phyloP scores from a whole-genome alignment of 2,329 filamentous ascomycete genomes.

The Phoma sp. region DNA sequence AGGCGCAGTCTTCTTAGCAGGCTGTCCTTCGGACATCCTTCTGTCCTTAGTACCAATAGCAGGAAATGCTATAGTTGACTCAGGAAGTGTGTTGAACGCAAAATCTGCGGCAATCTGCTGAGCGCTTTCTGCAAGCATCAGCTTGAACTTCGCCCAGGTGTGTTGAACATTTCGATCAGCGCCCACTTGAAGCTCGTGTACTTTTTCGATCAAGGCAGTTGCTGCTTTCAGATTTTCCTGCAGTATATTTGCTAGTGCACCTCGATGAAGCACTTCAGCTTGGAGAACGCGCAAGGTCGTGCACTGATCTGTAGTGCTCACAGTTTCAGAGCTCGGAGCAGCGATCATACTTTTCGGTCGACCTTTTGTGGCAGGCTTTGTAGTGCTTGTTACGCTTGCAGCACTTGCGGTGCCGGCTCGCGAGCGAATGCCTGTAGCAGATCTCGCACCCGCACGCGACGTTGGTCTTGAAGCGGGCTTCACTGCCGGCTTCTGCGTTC shows the following conservation, averaged over 20 bases:
- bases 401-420: slow-evolving; percentile 22
- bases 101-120: slow-evolving; percentile 79
- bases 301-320: slow-evolving; percentile 45
- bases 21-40: slow-evolving; percentile 32
- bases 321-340: slow-evolving; percentile 8
- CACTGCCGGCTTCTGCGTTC: slow-evolving; percentile 32
- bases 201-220: slow-evolving; percentile 33
- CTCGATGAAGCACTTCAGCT: slow-evolving; percentile 59
- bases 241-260: slow-evolving; percentile 53
- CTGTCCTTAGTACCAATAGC: slow-evolving; percentile 59
- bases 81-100: slow-evolving; percentile 87
- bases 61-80: slow-evolving; percentile 90
- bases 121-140: slow-evolving; percentile 72
- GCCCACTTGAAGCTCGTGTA: slow-evolving; percentile 37
- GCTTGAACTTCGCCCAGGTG: slow-evolving; percentile 68
- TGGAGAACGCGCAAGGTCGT: slow-evolving; percentile 53
- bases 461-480: slow-evolving; percentile 21
- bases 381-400: slow-evolving; percentile 21
- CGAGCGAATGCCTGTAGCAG: slow-evolving; percentile 22
- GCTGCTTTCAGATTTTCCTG: slow-evolving; percentile 43
- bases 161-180: slow-evolving; percentile 59
- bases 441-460: slow-evolving; percentile 19
- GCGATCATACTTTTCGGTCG: slow-evolving; percentile 19
- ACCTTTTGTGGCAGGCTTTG: slow-evolving; percentile 17
- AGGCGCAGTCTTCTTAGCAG: slow-evolving; percentile 22